phyloP scores from a whole-genome alignment of 768 basidiomycete species.

The Leccinum boreale region DNA sequence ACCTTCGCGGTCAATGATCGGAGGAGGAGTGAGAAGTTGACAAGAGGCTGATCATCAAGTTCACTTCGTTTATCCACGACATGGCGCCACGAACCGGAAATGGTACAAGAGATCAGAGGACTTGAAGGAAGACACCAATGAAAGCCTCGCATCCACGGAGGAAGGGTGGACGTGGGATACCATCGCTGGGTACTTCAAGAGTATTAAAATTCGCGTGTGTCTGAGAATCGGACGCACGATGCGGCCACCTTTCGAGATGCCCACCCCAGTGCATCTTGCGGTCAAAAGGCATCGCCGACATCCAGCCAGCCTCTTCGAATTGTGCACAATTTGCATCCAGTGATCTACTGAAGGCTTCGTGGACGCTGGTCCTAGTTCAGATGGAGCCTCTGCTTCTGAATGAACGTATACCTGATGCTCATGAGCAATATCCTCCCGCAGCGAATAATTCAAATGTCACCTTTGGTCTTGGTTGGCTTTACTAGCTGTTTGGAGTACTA shows the following conservation, averaged over 20 bases:
- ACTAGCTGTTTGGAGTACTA: background rate
- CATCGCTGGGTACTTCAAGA: background rate
- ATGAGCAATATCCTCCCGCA: background rate
- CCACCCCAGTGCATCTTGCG: background rate
- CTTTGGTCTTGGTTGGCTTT: background rate
- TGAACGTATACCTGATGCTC: background rate
- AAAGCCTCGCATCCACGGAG: background rate
- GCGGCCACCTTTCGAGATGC: background rate
- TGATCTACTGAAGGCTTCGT: background rate
- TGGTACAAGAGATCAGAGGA: background rate
- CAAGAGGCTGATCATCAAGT: no score
- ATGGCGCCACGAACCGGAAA: background rate
- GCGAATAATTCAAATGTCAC: background rate
- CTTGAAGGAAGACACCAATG: background rate
- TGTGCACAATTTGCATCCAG: background rate
- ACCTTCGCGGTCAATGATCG: background rate
- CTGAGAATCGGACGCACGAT: background rate
- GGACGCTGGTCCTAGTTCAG: background rate
- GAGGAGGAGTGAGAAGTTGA: background rate
- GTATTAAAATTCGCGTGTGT: background rate
- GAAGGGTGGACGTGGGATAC: background rate
- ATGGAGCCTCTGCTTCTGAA: background rate
- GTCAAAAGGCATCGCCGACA: no score
- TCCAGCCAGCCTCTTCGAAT: background rate
- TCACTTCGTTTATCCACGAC: no score